A percentile compares a stretch with the other conserved stretches of the same genome.
phyloP scores from a whole-genome alignment of 1,139 yeast genomes.

The Saccharomyces hybrid region DNA sequence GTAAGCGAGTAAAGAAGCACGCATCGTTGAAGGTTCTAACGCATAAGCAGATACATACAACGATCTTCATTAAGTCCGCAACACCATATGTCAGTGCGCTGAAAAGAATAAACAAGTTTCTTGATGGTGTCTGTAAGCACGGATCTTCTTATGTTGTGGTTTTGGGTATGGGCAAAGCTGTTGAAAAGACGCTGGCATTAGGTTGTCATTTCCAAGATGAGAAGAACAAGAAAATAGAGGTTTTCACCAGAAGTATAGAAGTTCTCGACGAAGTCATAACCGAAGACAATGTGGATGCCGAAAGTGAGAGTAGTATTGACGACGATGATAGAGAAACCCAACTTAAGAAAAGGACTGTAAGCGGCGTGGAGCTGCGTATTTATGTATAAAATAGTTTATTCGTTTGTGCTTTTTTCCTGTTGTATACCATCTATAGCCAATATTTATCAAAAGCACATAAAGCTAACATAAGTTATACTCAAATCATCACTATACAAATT shows the following conservation, averaged over 20 bases:
- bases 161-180: slow-evolving; percentile 64
- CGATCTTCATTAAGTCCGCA: slow-evolving; percentile 46
- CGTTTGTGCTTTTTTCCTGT: neutral
- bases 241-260: slow-evolving; percentile 50
- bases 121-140: slow-evolving; percentile 35
- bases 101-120: slow-evolving; percentile 46
- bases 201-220: slow-evolving; percentile 47
- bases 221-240: slow-evolving; percentile 42
- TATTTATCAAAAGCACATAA: neutral
- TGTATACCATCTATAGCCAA: neutral
- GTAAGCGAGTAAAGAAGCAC: slow-evolving; percentile 18
- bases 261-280: slow-evolving; percentile 53
- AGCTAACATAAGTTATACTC: neutral
- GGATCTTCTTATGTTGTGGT: slow-evolving; percentile 42
- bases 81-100: slow-evolving; percentile 61
- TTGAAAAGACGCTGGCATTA: slow-evolving; percentile 46
- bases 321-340: slow-evolving; percentile 34
- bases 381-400: slow-evolving; percentile 23
- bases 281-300: neutral
- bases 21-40: slow-evolving; percentile 26
- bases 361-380: slow-evolving; percentile 52
- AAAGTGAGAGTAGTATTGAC: neutral
- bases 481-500: neutral
- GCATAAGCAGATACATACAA: slow-evolving; percentile 36
- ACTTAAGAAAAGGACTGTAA: slow-evolving; percentile 46